phyloP scores from a whole-genome alignment of 371 early-diverging fungal species.

The Lichtheimia hyalospora region DNA sequence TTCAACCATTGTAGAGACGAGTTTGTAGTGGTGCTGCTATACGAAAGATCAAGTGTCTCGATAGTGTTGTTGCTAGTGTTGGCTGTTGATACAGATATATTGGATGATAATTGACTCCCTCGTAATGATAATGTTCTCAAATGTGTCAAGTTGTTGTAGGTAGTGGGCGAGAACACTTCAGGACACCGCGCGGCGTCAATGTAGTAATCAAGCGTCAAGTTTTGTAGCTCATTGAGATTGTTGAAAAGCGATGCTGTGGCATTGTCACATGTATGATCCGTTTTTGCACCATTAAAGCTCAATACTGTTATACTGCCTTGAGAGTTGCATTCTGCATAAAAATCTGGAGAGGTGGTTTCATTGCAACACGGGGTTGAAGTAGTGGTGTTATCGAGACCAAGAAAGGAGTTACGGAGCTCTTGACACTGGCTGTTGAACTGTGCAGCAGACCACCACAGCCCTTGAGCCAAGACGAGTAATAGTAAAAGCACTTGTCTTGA shows the following conservation, averaged over 20 bases:
- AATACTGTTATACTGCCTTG: neutral
- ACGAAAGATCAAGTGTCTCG: slow-evolving; percentile 11
- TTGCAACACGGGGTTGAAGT: neutral
- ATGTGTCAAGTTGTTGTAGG: slow-evolving; percentile 1
- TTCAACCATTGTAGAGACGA: neutral
- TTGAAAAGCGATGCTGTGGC: neutral
- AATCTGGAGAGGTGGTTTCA: neutral
- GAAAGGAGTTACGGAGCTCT: too few relatives aligned
- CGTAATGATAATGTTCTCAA: slow-evolving; percentile 4
- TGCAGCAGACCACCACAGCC: too few relatives aligned
- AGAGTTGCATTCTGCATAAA: slow-evolving; percentile 1
- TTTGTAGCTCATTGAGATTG: neutral
- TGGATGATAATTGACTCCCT: slow-evolving; percentile 1
- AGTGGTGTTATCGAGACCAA: too few relatives aligned
- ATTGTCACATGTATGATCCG: neutral
- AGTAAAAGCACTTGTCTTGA: too few relatives aligned
- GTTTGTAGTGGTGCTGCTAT: neutral
- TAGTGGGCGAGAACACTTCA: neutral
- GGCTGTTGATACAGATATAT: neutral
- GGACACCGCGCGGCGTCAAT: slow-evolving; percentile 7
- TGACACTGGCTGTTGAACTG: too few relatives aligned
- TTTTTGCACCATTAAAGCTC: neutral
- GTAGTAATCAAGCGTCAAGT: slow-evolving; percentile 9
- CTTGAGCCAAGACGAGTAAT: too few relatives aligned
- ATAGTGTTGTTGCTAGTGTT: neutral